These are phyloP conservation scores for Spongospora subterranea DNA, from an alignment of 208 protist species.

Conservation along the genomic window DNA sequence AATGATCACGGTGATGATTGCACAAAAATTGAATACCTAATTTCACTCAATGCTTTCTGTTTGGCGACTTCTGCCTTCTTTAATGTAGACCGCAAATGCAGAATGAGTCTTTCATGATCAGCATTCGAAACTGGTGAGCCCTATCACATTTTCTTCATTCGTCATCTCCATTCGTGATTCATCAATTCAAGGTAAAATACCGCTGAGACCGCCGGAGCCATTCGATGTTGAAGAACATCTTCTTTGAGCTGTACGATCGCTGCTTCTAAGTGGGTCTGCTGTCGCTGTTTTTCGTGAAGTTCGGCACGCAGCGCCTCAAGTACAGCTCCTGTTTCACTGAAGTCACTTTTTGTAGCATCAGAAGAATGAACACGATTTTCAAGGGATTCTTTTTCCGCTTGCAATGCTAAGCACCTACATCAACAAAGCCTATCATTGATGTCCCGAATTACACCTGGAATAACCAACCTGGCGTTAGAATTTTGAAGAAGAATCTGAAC, in stretches of 20 bases:
- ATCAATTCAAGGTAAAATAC: no score
- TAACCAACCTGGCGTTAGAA: background rate
- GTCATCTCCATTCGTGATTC: no score
- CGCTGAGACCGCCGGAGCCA: background rate
- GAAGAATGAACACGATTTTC: background rate
- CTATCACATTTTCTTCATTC: no score
- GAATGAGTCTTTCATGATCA: no score
- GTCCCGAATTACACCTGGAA: background rate
- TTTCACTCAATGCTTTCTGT: no score
- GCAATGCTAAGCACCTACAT: background rate
- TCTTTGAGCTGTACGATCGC: conserved; percentile 39
- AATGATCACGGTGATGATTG: no score
- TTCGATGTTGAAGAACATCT: background rate
- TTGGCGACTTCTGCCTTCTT: no score
- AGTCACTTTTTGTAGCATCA: background rate
- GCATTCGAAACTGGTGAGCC: no score
- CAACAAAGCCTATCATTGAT: background rate
- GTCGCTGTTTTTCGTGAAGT: background rate
- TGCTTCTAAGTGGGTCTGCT: conserved; percentile 35
- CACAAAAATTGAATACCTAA: no score
- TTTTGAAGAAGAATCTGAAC: background rate
- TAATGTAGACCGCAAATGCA: no score
- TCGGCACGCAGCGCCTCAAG: background rate
- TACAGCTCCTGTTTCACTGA: background rate
- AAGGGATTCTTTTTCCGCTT: background rate